Evolutionary conservation across 2,329 filamentous ascomycete genomes (phyloP).

Genomic region (Akanthomyces uredinophilus): DNA sequence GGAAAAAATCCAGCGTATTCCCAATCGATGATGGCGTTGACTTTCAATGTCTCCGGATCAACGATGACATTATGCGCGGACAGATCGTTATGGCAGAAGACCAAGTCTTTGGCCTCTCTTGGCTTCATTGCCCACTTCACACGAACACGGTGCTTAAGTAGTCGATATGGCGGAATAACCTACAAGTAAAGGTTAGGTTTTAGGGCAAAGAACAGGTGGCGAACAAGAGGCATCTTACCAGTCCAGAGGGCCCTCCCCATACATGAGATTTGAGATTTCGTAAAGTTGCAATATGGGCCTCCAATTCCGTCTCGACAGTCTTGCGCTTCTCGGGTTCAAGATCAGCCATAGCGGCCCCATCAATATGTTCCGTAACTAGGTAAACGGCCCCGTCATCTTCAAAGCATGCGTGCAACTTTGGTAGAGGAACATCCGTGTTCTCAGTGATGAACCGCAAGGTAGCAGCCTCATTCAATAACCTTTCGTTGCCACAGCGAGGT

Average conservation of each 20-base stretch:
- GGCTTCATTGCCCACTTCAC: conserved; percentile 17
- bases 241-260: not conserved
- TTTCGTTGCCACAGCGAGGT: conserved; percentile 17
- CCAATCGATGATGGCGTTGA: conserved; percentile 33
- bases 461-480: conserved; percentile 19
- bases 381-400: conserved; percentile 18
- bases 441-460: conserved; percentile 16
- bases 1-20: conserved; percentile 33
- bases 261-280: not conserved
- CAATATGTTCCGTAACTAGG: conserved; percentile 18
- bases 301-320: conserved; percentile 16
- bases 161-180: not conserved
- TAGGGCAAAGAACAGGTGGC: too few species aligned
- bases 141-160: not conserved
- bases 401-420: conserved; percentile 19
- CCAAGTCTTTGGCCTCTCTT: conserved; percentile 17
- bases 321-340: conserved; percentile 14
- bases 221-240: not conserved
- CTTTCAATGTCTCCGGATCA: conserved; percentile 24
- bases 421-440: conserved; percentile 19
- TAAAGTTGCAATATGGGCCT: not conserved
- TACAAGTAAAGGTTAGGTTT: too few species aligned
- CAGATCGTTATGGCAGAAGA: conserved; percentile 20
- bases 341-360: conserved; percentile 17
- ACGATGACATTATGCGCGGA: conserved; percentile 18